Evolutionary conservation across 106 monocot species (phyloP).

Genomic region (Dendrobium nobile): DNA sequence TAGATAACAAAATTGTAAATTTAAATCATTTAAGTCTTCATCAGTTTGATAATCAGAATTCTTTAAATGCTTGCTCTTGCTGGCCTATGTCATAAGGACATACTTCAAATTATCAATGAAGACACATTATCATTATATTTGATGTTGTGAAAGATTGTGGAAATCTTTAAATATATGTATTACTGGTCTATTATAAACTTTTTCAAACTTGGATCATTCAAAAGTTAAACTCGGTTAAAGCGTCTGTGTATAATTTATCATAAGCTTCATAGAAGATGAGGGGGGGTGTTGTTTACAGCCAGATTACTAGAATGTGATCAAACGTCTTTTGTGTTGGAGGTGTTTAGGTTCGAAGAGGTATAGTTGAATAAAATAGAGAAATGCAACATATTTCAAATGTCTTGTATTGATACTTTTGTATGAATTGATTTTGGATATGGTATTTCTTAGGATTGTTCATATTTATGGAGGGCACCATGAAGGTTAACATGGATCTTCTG

Average conservation of each 20-base stretch:
- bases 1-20: too few relatives aligned
- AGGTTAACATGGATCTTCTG: background rate
- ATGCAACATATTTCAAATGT: background rate
- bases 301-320: background rate
- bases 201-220: background rate
- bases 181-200: too few relatives aligned
- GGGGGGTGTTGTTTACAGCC: background rate
- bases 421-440: background rate
- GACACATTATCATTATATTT: too few relatives aligned
- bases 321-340: background rate
- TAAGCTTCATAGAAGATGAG: background rate
- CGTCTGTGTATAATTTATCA: background rate
- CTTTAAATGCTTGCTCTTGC: too few relatives aligned
- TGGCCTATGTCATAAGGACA: too few relatives aligned
- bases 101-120: too few relatives aligned
- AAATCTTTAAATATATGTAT: too few relatives aligned
- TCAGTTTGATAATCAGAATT: too few relatives aligned
- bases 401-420: background rate
- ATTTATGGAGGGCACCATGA: background rate
- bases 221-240: background rate
- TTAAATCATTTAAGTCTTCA: too few relatives aligned
- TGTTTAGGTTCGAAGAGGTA: background rate
- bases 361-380: background rate
- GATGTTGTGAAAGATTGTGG: too few relatives aligned
- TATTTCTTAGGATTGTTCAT: background rate